Percentiles rank a stretch among this genome's conserved stretches.
These are phyloP conservation scores for Fusarium hostae DNA, from an alignment of 2,329 filamentous ascomycete genomes.

Conservation along the genomic window DNA sequence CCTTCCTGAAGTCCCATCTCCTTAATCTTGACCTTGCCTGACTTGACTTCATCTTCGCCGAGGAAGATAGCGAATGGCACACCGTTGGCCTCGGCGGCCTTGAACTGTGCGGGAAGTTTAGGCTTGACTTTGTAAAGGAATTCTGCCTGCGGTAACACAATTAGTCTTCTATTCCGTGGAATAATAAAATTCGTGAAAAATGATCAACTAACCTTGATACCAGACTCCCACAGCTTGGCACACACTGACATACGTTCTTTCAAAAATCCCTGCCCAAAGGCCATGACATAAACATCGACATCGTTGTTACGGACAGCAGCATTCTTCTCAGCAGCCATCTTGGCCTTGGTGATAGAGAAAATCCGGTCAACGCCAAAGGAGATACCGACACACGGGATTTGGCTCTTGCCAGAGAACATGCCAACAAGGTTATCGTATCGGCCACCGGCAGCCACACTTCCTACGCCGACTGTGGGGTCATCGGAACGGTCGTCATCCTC, in stretches of 20 bases:
- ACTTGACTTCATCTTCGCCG: conserved; percentile 87
- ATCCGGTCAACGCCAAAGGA: conserved; percentile 97
- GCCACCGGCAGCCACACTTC: conserved; percentile 88
- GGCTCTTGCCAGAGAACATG: conserved; percentile 88
- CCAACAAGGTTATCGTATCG: conserved; percentile 93
- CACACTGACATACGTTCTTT: conserved; percentile 86
- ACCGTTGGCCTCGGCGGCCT: conserved; percentile 81
- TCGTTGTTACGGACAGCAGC: conserved; percentile 68
- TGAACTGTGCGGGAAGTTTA: conserved; percentile 89
- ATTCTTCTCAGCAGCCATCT: conserved; percentile 69
- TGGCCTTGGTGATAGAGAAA: conserved; percentile 88
- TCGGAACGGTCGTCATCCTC: conserved; percentile 75
- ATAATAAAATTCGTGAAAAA: background rate
- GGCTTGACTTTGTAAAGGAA: conserved; percentile 92
- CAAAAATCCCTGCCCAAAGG: conserved; percentile 87
- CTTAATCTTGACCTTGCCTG: conserved; percentile 90
- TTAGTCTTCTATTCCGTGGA: conserved; percentile 37
- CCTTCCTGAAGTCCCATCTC: conserved; percentile 77
- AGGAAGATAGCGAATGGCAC: conserved; percentile 90
- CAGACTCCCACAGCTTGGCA: conserved; percentile 82
- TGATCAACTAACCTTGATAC: conserved; percentile 73
- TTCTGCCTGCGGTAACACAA: conserved; percentile 68
- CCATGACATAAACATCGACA: conserved; percentile 94
- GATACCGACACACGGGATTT: conserved; percentile 74
- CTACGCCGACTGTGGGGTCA: conserved; percentile 84